Evolutionary conservation across 768 basidiomycete genomes (phyloP), one percentile per base, ranked within the genome.

Genomic region (Paxillus ammoniavirescens): DNA sequence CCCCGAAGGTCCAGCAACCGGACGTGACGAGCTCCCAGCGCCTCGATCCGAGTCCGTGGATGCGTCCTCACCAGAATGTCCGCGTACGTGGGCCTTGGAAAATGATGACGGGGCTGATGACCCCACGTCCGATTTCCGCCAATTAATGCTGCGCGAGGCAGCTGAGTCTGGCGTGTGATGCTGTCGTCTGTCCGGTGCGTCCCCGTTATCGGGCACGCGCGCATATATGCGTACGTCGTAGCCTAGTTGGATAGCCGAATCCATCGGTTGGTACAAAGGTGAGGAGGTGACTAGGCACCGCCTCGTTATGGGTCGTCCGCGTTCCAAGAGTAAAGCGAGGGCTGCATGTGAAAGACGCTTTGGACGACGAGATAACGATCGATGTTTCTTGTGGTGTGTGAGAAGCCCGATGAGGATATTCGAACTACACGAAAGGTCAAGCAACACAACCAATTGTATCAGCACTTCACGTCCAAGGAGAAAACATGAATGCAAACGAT

Each of bases 401-500:
- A 93, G 67, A 50, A 93, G 79, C 33, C 91, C 91, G 55, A 94
- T 85, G 43, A 93, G 80, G 57, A 94, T 93, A 65, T 94, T 94
- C 14, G 91, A 93, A 60, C 91, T 93, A 60, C 44, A 28, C 0
- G 45, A 36, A 28, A n/a, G 21, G 35, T 40, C 46, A 2, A 41
- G 33, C n/a, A 37, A 12, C 5, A 44, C 36, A 12, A 38, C 33
- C 51, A 52, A 14, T 18, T 3, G 8, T 33, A 53, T 68, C 52
- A 67, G 52, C 31, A 7, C 18, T 15, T n/a, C 8, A 14, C 17
- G 31, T 42, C 30, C 10, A 33, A 26, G 17, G 15, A 18, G 5
- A 48, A 28, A 14, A 2, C 14, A 44, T 13, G 7, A 15, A 44
- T 18, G 18, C 12, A 37, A 28, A 23, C 23, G 45, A 17, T 30